Percentiles rank a stretch among this genome's conserved stretches.
These are phyloP conservation scores for Tubosaeta sp. DNA, from an alignment of 768 basidiomycete species.

Conservation along the genomic window DNA sequence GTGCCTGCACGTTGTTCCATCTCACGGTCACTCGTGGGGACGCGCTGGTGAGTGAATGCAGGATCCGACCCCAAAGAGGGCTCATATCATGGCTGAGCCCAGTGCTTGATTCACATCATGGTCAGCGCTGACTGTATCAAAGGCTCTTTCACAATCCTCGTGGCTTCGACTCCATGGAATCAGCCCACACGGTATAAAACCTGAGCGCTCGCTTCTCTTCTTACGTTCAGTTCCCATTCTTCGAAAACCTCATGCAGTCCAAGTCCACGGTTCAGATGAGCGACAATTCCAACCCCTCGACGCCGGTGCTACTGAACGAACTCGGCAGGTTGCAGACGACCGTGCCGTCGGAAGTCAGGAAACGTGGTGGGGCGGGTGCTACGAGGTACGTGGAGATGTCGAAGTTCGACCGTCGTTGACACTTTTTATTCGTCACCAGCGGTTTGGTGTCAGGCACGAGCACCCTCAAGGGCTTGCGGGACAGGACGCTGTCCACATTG, in stretches of 20 bases:
- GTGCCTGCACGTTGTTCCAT: not conserved
- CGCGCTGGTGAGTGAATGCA: too few species aligned
- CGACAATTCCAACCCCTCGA: not conserved
- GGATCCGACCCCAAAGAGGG: too few species aligned
- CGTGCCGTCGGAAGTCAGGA: conserved; percentile 15
- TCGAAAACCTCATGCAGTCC: not conserved
- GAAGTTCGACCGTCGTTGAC: not conserved
- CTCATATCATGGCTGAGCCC: too few species aligned
- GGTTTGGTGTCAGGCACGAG: conserved; percentile 2
- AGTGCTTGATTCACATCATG: not conserved
- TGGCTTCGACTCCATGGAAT: not conserved
- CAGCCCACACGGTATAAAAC: not conserved
- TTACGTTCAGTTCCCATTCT: not conserved
- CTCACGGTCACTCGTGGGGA: not conserved
- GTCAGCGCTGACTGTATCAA: not conserved
- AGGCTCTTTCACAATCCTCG: conserved; percentile 1
- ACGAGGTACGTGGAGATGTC: conserved; percentile 7
- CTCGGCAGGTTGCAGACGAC: conserved; percentile 8
- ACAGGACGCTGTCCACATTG: not conserved
- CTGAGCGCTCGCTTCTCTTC: not conserved
- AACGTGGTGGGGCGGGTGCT: not conserved
- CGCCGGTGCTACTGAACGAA: not conserved
- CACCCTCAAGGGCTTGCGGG: conserved; percentile 17
- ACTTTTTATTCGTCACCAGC: not conserved
- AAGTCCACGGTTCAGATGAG: conserved; percentile 1